These are phyloP conservation scores for Nemania abortiva DNA, from an alignment of 2,329 filamentous ascomycete genomes.

Conservation along the genomic window DNA sequence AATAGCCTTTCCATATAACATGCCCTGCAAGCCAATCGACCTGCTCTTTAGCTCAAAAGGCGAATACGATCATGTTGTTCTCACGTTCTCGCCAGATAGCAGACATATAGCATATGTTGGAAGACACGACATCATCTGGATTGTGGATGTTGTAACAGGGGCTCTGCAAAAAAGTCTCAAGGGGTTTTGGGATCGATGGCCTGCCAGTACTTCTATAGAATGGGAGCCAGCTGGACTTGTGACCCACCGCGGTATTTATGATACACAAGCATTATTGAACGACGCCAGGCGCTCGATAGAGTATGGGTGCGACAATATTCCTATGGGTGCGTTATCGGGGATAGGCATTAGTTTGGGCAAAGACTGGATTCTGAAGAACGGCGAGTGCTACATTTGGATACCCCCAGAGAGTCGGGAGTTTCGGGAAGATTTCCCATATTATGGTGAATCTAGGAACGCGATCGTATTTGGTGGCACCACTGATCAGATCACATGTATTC, in stretches of 20 bases:
- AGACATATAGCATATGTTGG: neutral
- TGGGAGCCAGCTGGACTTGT: neutral
- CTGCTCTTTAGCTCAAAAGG: neutral
- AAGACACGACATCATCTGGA: neutral
- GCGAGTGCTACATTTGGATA: constrained; percentile 8
- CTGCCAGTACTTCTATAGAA: neutral
- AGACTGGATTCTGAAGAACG: constrained; percentile 21
- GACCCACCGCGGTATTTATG: constrained; percentile 7
- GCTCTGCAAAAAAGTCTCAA: neutral
- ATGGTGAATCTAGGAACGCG: neutral
- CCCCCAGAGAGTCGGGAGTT: neutral
- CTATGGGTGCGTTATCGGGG: neutral
- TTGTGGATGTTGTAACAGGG: neutral
- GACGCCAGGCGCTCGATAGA: constrained; percentile 1
- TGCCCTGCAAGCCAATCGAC: neutral
- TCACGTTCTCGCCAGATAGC: constrained; percentile 2
- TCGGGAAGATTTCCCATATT: neutral
- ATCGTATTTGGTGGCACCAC: neutral
- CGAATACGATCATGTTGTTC: neutral
- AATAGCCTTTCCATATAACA: neutral
- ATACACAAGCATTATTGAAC: neutral
- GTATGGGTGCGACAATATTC: neutral
- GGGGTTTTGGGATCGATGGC: neutral
- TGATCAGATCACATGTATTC: no score
- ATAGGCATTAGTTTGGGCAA: neutral